phyloP scores from a whole-genome alignment of 331 rosid genomes.

The Pyrus hybrid region DNA sequence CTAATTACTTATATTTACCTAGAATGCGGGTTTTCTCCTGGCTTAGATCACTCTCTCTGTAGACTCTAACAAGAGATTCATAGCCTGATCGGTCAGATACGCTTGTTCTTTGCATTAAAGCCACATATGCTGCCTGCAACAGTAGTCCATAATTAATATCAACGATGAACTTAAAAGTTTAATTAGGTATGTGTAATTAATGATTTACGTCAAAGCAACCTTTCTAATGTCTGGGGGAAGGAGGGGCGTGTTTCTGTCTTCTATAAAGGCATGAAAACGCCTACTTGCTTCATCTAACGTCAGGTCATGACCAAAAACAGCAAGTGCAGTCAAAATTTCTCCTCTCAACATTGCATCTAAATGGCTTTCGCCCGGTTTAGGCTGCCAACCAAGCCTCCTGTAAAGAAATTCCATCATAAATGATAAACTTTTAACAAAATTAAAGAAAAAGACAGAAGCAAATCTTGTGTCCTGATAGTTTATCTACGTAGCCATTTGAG shows the following conservation, averaged over 20 bases:
- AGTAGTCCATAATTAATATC: constrained; percentile 21
- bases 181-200: constrained; percentile 4
- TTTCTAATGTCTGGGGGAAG: constrained; percentile 86
- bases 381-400: constrained; percentile 97
- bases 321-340: constrained; percentile 74
- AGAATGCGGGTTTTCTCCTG: constrained; percentile 88
- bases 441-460: neutral
- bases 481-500: neutral
- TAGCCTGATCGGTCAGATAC: constrained; percentile 44
- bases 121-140: constrained; percentile 77
- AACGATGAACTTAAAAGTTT: neutral
- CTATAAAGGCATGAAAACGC: constrained; percentile 66
- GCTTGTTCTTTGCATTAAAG: constrained; percentile 58
- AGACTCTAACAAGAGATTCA: constrained; percentile 71
- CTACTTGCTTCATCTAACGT: constrained; percentile 72
- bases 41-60: constrained; percentile 77
- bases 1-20: constrained; percentile 29
- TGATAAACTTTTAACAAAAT: neutral
- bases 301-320: constrained; percentile 59
- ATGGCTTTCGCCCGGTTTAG: constrained; percentile 75
- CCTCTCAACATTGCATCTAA: constrained; percentile 95
- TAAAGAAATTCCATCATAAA: constrained; percentile 12
- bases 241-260: constrained; percentile 67
- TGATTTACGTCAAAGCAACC: constrained; percentile 34
- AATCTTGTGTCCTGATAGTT: neutral